Evolutionary conservation across 345 rosid genomes (phyloP), one percentile per base, ranked within the genome.

Genomic region (Kandelia obovata): DNA sequence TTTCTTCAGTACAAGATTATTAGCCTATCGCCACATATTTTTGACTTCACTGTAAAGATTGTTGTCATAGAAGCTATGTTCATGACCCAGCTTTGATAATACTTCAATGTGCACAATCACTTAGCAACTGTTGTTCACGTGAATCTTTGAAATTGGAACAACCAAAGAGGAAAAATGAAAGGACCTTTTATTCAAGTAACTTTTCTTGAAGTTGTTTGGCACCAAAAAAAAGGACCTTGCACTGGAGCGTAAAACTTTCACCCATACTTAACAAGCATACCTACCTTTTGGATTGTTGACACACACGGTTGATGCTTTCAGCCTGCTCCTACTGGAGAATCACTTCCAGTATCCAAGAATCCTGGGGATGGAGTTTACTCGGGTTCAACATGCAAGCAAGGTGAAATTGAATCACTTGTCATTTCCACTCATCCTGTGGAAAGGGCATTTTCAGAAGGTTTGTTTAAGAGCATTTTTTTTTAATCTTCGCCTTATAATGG

Each of bases 271-370:
- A 23, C 13, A 23, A 68, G 43, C 26, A n/a, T 26, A 20, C 5
- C 34, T 31, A 5, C 23, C 53, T 51, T 39, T 26, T 25, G 63
- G 53, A 60, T 37, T 39, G 10, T 37, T 66, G 26, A 58, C 52
- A 62, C 5, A 17, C 62, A 60, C 37, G 21, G n/a, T 49, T 58
- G 66, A 58, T n/a, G 51, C 35, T 65, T 67, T 53, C 71, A 83
- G 87, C 84, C 85, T 25, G 86, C 87, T 23, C 83, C 84, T 13
- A 80, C 89, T 0, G 89, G 89, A 20, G 89, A 84, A 72, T 84
- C 84, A 53, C 87, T 85, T 75, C 83, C 76, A 5, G 75, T 78
- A 43, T 73, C 79, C 49, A 75, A 80, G 73, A 68, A 62, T 75
- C 80, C 80, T 0, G 79, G 79, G 21, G 79, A 75, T 65, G 80